A percentile compares a stretch with the other conserved stretches of the same genome.
Evolutionary conservation across 805 yeast species (phyloP).

Genomic region (Candida ficus): DNA sequence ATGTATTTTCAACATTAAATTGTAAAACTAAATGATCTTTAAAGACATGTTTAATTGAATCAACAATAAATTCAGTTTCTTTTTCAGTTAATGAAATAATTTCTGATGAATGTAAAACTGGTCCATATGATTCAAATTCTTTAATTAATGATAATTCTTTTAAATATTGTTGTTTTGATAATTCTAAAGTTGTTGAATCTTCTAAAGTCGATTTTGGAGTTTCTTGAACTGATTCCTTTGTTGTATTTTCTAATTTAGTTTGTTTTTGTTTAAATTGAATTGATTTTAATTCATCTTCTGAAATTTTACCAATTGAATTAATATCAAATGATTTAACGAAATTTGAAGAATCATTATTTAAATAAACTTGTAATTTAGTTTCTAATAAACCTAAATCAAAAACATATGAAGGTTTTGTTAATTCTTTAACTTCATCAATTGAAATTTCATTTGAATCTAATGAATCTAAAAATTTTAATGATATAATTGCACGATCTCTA

Average conservation of each 20-base stretch:
- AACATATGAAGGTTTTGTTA: constrained; percentile 61
- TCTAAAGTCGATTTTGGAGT: constrained; percentile 8
- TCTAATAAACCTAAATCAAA: constrained; percentile 79
- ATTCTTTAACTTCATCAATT: constrained; percentile 34
- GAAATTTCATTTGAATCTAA: constrained; percentile 30
- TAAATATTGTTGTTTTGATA: constrained; percentile 59
- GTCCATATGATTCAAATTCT: constrained; percentile 70
- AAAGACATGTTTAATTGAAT: constrained; percentile 78
- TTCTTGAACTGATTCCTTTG: constrained; percentile 2
- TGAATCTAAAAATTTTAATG: constrained; percentile 57
- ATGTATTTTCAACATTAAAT: constrained; percentile 79
- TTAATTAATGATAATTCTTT: constrained; percentile 66
- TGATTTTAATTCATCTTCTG: constrained; percentile 66
- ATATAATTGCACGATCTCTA: constrained; percentile 92
- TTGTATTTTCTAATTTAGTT: constrained; percentile 25
- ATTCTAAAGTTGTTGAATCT: constrained; percentile 24
- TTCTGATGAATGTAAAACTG: constrained; percentile 64
- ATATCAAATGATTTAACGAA: constrained; percentile 65
- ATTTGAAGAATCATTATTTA: constrained; percentile 35
- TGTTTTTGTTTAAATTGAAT: constrained; percentile 54
- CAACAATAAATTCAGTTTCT: constrained; percentile 90
- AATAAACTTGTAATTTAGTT: constrained; percentile 65
- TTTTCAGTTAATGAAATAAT: constrained; percentile 73
- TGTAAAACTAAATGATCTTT: constrained; percentile 70
- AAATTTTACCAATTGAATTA: constrained; percentile 54